These are phyloP conservation scores for Hyphopichia fennica DNA, from an alignment of 1,139 yeast genomes.

Conservation along the genomic window DNA sequence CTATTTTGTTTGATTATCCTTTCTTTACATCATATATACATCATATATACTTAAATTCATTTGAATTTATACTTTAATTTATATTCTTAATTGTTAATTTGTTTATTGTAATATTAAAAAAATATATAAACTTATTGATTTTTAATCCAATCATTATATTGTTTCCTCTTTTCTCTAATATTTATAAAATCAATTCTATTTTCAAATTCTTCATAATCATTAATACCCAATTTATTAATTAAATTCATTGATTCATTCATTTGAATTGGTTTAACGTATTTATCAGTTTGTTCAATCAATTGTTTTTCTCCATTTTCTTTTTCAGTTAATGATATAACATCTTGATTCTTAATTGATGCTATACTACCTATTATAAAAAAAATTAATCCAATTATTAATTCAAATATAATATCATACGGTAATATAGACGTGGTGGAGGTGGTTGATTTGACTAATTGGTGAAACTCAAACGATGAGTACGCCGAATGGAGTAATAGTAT, in stretches of 20 bases:
- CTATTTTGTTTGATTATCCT: no score
- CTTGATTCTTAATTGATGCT: conserved; percentile 19
- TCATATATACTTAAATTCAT: no score
- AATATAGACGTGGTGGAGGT: conserved; percentile 9
- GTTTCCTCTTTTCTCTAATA: conserved; percentile 37
- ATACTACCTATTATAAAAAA: conserved; percentile 39
- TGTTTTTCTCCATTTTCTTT: conserved; percentile 10
- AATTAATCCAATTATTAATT: conserved; percentile 40
- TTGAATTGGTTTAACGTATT: conserved; percentile 44
- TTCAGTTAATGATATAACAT: background rate
- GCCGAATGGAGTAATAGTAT: conserved; percentile 45
- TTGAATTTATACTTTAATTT: background rate
- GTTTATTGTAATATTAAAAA: background rate
- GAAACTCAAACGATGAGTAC: conserved; percentile 53
- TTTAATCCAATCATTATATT: conserved; percentile 41
- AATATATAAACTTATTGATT: background rate
- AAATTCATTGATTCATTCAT: conserved; percentile 47
- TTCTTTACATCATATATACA: no score
- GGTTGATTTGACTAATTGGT: conserved; percentile 32
- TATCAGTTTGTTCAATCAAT: conserved; percentile 17
- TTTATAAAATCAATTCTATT: conserved; percentile 48
- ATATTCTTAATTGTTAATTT: background rate
- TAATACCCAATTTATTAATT: conserved; percentile 44
- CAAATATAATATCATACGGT: conserved; percentile 36
- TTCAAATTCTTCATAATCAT: conserved; percentile 43